These are phyloP conservation scores for Cinchona pubescens DNA, from an alignment of 257 asterid species.

Conservation along the genomic window DNA sequence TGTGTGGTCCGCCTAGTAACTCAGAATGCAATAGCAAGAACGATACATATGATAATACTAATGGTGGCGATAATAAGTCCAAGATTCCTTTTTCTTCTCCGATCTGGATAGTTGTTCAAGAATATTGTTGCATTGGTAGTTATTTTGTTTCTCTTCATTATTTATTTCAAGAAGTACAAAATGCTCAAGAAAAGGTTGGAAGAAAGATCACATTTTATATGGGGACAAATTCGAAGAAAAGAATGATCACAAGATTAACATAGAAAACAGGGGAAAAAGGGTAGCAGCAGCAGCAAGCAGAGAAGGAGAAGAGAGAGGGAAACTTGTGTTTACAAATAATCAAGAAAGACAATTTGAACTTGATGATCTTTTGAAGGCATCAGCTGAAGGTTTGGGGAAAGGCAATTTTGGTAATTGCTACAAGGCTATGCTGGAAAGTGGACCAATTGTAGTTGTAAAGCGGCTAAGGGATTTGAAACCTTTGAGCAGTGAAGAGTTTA, in stretches of 20 bases:
- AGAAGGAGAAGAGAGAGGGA: constrained; percentile 38
- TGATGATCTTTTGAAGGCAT: constrained; percentile 64
- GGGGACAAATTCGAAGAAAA: constrained; percentile 29
- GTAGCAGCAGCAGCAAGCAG: too few relatives aligned
- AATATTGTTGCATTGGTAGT: constrained; percentile 31
- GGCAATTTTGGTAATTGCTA: constrained; percentile 79
- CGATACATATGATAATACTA: neutral
- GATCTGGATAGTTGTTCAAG: constrained; percentile 20
- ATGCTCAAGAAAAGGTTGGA: constrained; percentile 36
- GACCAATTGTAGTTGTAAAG: constrained; percentile 61
- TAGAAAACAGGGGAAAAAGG: constrained; percentile 13
- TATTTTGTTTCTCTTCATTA: constrained; percentile 41
- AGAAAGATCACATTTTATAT: constrained; percentile 17
- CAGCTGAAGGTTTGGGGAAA: constrained; percentile 72
- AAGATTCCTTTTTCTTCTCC: constrained; percentile 5
- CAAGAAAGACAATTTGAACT: constrained; percentile 42
- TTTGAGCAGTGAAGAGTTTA: constrained; percentile 55
- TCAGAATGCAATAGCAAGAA: constrained; percentile 17
- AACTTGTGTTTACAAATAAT: constrained; percentile 48
- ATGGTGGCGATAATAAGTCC: neutral
- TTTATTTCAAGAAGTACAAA: constrained; percentile 50
- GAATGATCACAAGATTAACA: neutral
- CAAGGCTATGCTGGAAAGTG: constrained; percentile 52
- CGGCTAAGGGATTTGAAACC: constrained; percentile 63
- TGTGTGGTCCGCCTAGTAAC: constrained; percentile 31